phyloP scores from a whole-genome alignment of 2,329 filamentous ascomycete genomes.

The Colletotrichum liriopes region DNA sequence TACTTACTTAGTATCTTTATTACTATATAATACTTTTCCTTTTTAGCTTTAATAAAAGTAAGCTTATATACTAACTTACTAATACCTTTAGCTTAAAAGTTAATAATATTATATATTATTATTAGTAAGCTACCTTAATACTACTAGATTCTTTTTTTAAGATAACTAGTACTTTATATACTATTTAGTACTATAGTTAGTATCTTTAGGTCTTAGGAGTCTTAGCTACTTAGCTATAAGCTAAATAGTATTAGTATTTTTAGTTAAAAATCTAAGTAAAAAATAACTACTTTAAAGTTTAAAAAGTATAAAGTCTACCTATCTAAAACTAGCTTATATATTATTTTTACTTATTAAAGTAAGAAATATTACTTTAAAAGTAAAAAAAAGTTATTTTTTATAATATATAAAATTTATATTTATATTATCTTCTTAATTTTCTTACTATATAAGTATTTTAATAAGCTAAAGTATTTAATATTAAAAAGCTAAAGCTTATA shows the following conservation, averaged over 20 bases:
- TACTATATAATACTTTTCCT: too few species aligned
- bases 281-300: constrained; percentile 5
- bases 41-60: too few species aligned
- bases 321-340: background rate
- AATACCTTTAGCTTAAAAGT: background rate
- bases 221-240: background rate
- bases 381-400: background rate
- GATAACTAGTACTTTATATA: background rate
- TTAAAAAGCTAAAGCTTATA: constrained; percentile 3
- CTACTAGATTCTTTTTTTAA: constrained; percentile 1
- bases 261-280: background rate
- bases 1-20: too few species aligned
- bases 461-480: background rate
- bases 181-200: background rate
- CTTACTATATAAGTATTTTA: background rate
- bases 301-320: background rate
- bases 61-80: too few species aligned
- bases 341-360: background rate
- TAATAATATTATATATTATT: constrained; percentile 5
- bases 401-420: background rate
- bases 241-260: background rate
- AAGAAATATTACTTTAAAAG: background rate
- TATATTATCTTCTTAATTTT: constrained; percentile 1
- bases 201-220: background rate
- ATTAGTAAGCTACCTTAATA: background rate